Percentiles rank a stretch among this genome's conserved stretches.
These are phyloP conservation scores for Physcia stellaris DNA, from an alignment of 495 filamentous ascomycete species.

Conservation along the genomic window DNA sequence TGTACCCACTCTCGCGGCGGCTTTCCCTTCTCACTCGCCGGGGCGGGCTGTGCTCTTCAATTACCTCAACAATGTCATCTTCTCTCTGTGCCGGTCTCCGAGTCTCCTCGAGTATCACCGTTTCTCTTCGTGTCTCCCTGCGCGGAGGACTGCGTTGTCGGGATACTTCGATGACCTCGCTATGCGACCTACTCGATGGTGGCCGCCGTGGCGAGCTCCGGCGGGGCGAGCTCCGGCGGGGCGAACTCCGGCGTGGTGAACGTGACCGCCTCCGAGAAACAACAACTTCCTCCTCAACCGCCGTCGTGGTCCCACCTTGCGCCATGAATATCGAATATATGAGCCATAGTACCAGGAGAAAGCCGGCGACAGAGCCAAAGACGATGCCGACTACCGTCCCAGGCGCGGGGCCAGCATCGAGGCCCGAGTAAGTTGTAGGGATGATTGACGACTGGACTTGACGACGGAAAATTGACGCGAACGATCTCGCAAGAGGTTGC, in stretches of 20 bases:
- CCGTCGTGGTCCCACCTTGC: slow-evolving; percentile 23
- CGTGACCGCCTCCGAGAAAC: slow-evolving; percentile 14
- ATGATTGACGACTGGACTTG: slow-evolving; percentile 24
- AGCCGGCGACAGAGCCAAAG: slow-evolving; percentile 69
- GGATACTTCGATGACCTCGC: slow-evolving; percentile 14
- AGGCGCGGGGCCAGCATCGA: slow-evolving; percentile 43
- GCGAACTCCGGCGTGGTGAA: slow-evolving; percentile 14
- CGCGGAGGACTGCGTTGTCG: slow-evolving; percentile 20
- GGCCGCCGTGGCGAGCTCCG: slow-evolving; percentile 15
- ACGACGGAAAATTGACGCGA: slow-evolving; percentile 15
- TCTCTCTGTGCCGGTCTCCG: slow-evolving; percentile 12
- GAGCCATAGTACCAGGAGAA: slow-evolving; percentile 63
- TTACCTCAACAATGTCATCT: slow-evolving; percentile 26
- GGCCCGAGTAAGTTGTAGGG: slow-evolving; percentile 53
- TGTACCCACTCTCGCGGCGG: slow-evolving; percentile 14
- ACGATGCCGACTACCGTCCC: slow-evolving; percentile 75
- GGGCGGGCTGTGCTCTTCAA: slow-evolving; percentile 21
- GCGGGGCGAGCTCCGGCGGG: slow-evolving; percentile 12
- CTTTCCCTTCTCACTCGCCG: slow-evolving; percentile 11
- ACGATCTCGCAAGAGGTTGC: slow-evolving; percentile 1
- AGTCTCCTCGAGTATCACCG: slow-evolving; percentile 18
- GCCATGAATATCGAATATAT: slow-evolving; percentile 53
- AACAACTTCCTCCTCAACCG: slow-evolving; percentile 21
- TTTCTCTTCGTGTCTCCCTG: slow-evolving; percentile 13
- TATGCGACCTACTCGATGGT: slow-evolving; percentile 13